Evolutionary conservation across 441 rosid genomes (phyloP), one percentile per base, ranked within the genome.

Genomic region (Eutrema salsugineum): DNA sequence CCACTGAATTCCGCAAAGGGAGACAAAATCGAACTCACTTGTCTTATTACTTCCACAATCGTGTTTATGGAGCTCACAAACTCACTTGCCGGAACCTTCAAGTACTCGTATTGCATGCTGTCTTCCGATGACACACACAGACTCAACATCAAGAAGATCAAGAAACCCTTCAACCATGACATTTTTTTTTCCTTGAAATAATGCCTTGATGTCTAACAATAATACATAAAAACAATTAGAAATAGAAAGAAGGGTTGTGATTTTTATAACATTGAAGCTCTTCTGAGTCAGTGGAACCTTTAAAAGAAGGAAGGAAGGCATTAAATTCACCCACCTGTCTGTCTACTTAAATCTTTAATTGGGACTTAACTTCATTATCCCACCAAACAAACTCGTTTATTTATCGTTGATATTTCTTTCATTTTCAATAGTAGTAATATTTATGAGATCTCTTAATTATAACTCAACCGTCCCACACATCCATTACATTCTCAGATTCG

Each of bases 61-160:
- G 48, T 62, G 73, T 43, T 28, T 61, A 90, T 63, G 12, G 97
- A 82, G 42, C 80, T 48, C 46, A 84, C n/a, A 63, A 94, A 94
- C 50, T 84, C 78, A 16, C 77, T 51, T 0, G 83, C 36, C 0
- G 97, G 88, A 30, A 86, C 91, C 11, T 78, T 78, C 72, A 91
- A 74, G 78, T 81, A 79, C 11, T 82, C 84, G 2, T 60, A 33
- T 11, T 50, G 81, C 44, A 60, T 16, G 38, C 63, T 61, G 19
- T 59, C 51, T 38, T 70, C 76, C 8, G 76, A 50, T 30, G 80
- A 70, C 33, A 71, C 68, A 65, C 76, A 51, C 63, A 59, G 2
- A 30, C 57, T 27, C 46, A 71, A 33, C 57, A 58, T 48, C 76
- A 71, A 71, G 40, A 65, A 59, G 17, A 71, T 65, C 68, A 77